Evolutionary conservation across 2,329 filamentous ascomycete species (phyloP), one percentile per base, ranked within the genome.

Genomic region (Alternaria alternata): DNA sequence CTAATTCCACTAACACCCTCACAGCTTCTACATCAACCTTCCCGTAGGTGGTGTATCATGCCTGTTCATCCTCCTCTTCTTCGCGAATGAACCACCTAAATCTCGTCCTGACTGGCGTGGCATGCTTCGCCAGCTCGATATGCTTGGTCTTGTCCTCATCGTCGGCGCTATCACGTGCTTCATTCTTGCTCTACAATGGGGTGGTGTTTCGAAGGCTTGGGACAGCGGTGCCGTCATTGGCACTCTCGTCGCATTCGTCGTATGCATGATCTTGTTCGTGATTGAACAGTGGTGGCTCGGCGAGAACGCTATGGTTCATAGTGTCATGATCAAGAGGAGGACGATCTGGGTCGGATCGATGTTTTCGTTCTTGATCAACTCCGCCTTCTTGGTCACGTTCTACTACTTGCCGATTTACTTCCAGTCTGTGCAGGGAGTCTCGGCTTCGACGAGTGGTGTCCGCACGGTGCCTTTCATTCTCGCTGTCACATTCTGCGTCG

Each of bases 351-450:
- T 72, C n/a, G 68, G 70, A 28, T 77, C 71, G 32, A 51, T 74
- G 9, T 83, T 74, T 60, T 68, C 74, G 12, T 76, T 81, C 65
- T 75, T 81, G 60, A 58, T 58, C 34, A 54, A 58, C 14, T 72
- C 55, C 42, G 62, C 64, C 78, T 77, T 81, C 59, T 26, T 80
- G 7, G 47, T 80, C 1, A 64, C 56, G 5, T 58, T 83, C 6
- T 84, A 82, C 69, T 83, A 82, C 63, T 69, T 84, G 0, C 82
- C 82, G 3, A 81, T 85, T 22, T 84, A 83, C 65, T 85, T 85
- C 72, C 83, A 57, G 26, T 57, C 54, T 1, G 54, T 57, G 0
- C 47, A 57, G 4, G 72, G 73, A 41, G 72, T 74, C 5, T 74
- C 63, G 2, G 74, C 82, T 1, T 68, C 75, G 5, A 58, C 69